Conservation (phyloP, 148 eudicot species). For the Camellia japonica region DNA sequence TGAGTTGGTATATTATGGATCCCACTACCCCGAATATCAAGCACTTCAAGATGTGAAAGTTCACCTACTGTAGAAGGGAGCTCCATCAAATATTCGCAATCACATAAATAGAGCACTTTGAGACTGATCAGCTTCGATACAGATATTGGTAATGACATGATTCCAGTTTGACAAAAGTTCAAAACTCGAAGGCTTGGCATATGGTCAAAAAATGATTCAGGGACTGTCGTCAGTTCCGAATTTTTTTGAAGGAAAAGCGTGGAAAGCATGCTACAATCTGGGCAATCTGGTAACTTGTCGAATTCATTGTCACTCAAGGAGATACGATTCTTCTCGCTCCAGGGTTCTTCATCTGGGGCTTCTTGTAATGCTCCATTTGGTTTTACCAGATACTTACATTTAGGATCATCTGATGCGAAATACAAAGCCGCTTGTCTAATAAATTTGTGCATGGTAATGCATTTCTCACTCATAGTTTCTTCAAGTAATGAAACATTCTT, state of each 20-base stretch:
- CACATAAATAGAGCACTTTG: conserved; percentile 17
- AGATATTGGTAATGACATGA: conserved; percentile 15
- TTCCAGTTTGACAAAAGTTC: conserved; percentile 19
- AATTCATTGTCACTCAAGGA: conserved; percentile 12
- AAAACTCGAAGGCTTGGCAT: conserved; percentile 16
- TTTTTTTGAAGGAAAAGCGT: conserved; percentile 21
- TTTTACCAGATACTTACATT: background rate
- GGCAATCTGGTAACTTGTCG: conserved; percentile 8
- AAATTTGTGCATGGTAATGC: conserved; percentile 18
- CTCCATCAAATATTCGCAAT: conserved; percentile 10
- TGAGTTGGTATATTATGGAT: background rate
- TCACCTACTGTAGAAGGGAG: conserved; percentile 8
- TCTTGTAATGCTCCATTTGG: background rate
- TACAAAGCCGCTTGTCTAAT: conserved; percentile 12
- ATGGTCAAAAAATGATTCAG: conserved; percentile 12
- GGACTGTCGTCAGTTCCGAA: background rate
- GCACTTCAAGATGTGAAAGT: conserved; percentile 12
- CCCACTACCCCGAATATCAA: conserved; percentile 24
- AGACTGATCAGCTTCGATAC: background rate
- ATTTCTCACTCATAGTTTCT: background rate
- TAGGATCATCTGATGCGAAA: background rate
- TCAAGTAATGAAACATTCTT: conserved; percentile 15
- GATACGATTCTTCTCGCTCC: conserved; percentile 15
- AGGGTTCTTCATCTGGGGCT: background rate
- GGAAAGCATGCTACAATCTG: conserved; percentile 14